Percentiles rank a stretch among this genome's conserved stretches.
Conservation (phyloP, 2,329 filamentous ascomycete genomes). For the Sclerotinia glacialis region DNA sequence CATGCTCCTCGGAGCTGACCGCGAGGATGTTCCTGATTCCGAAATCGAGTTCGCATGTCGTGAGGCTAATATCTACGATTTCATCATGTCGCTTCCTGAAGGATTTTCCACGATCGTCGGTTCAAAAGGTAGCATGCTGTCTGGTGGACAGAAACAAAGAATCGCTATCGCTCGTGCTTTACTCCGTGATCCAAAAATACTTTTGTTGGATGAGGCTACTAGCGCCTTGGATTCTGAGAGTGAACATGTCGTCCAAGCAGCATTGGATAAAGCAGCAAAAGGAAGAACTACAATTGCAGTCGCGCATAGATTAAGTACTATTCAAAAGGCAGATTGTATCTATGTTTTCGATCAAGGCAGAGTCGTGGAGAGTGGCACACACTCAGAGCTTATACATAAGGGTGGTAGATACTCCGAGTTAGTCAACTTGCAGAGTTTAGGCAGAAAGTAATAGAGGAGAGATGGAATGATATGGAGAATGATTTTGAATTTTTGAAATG, state of each 20-base stretch:
- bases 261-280: conserved; percentile 77
- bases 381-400: conserved; percentile 66
- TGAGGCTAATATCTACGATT: conserved; percentile 90
- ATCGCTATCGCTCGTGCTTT: conserved; percentile 87
- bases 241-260: conserved; percentile 77
- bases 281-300: conserved; percentile 91
- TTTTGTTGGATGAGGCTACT: conserved; percentile 81
- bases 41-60: conserved; percentile 75
- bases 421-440: conserved; percentile 76
- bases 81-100: conserved; percentile 80
- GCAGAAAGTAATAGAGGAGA: conserved; percentile 42
- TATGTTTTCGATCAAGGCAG: conserved; percentile 93
- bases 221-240: conserved; percentile 72
- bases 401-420: conserved; percentile 74
- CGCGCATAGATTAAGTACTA: conserved; percentile 86
- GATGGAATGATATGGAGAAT: background rate
- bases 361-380: conserved; percentile 81
- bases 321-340: conserved; percentile 91
- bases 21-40: conserved; percentile 66
- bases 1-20: conserved; percentile 72
- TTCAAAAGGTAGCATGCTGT: conserved; percentile 79
- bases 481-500: background rate
- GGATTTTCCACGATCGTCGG: conserved; percentile 85
- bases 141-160: conserved; percentile 91
- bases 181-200: conserved; percentile 83